Evolutionary conservation across 2,329 filamentous ascomycete genomes (phyloP), one percentile per base, ranked within the genome.

Genomic region (Paramyrothecium sp.): DNA sequence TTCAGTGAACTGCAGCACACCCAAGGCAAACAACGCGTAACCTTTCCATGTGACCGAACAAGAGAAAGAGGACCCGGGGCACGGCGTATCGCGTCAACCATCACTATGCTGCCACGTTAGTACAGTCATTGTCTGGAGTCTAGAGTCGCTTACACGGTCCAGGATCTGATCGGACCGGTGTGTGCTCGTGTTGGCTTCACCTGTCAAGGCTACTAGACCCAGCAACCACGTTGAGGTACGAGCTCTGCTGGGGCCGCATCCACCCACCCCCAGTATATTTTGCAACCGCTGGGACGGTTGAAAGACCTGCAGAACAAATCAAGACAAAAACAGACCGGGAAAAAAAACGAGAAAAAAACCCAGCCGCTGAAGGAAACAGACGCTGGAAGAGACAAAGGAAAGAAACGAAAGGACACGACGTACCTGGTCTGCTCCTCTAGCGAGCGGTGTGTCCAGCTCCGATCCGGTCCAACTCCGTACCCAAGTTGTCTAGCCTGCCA

Each of bases 141-240:
- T n/a, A n/a, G n/a, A n/a, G n/a, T 30, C 10, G 26, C 26, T 30
- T 30, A 30, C 26, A 4, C 5, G 26, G 26, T 30, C 4, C 26
- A 30, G 26, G 10, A 30, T 30, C 4, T 30, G 26, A 30, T 30
- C 5, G 10, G 26, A 30, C 26, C 4, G 10, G 26, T 10, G n/a
- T 30, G 26, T 56, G 55, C 55, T 56, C 51, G 51, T 50, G 55
- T 56, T 56, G 51, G 51, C 55, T 56, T 56, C 55, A 54, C 55
- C 55, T 51, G 20, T 26, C 30, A 34, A 53, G 55, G 55, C 30
- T 54, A 56, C 55, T 54, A 44, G 55, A 56, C 55, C 55, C 55
- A 56, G 55, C 55, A 56, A 56, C 55, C 55, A 56, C 55, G 55
- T 21, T 56, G 55, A 56, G 55, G 51, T 56, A 54, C 51, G 51